These are phyloP conservation scores for Aegilops longissima DNA, from an alignment of 176 grass and related monocot genomes.

Conservation along the genomic window DNA sequence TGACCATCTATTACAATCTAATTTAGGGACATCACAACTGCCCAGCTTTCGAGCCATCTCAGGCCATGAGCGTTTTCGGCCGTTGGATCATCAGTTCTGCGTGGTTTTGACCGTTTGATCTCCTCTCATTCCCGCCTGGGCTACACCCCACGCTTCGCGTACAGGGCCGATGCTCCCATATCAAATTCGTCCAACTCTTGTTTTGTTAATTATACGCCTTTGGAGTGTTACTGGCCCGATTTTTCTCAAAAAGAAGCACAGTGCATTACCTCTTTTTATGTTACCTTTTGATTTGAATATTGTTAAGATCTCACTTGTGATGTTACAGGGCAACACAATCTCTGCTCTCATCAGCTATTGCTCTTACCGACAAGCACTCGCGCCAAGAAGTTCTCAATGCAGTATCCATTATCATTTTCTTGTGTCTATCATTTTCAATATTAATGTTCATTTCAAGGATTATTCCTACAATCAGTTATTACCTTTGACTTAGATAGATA, in stretches of 20 bases:
- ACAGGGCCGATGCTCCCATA: too few relatives aligned
- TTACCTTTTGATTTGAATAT: constrained; percentile 20
- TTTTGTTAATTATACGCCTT: constrained; percentile 24
- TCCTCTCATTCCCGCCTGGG: too few relatives aligned
- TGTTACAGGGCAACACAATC: constrained; percentile 81
- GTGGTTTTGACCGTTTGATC: too few relatives aligned
- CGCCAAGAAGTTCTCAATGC: constrained; percentile 86
- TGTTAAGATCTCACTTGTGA: constrained; percentile 28
- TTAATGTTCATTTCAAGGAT: constrained; percentile 1
- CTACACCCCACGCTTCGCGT: too few relatives aligned
- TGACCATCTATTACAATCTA: background rate
- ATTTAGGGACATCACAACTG: too few relatives aligned
- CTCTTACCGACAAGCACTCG: constrained; percentile 71
- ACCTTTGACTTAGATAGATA: constrained; percentile 80
- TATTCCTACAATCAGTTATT: constrained; percentile 26
- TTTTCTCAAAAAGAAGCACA: background rate
- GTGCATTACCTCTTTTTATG: constrained; percentile 1
- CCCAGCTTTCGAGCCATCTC: too few relatives aligned
- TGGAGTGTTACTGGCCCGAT: background rate
- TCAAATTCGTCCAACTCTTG: too few relatives aligned
- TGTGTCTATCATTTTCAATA: background rate
- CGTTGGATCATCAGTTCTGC: too few relatives aligned
- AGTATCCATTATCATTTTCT: constrained; percentile 64
- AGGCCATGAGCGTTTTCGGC: too few relatives aligned
- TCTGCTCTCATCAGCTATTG: constrained; percentile 75